Evolutionary conservation across 257 asterid species (phyloP).

Genomic region (Solanum sejunctum): DNA sequence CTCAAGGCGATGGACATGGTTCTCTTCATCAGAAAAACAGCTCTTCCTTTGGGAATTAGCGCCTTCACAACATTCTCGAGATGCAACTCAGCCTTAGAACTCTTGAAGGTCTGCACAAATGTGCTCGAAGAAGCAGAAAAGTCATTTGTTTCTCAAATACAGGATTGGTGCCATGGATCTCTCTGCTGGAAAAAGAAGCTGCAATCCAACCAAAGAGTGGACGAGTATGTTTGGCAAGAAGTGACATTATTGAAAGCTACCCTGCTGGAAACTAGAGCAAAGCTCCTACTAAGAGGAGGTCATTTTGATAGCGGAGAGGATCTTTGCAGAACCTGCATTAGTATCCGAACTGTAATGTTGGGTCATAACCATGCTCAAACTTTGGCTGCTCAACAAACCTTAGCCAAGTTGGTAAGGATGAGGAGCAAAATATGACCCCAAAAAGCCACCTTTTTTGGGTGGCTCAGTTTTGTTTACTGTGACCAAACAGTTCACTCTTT

Average conservation of each 20-base stretch:
- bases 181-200: slow-evolving; percentile 71
- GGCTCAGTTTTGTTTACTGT: slow-evolving; percentile 19
- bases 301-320: slow-evolving; percentile 70
- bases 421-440: slow-evolving; percentile 56
- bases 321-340: slow-evolving; percentile 63
- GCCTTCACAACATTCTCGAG: slow-evolving; percentile 57
- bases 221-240: slow-evolving; percentile 80
- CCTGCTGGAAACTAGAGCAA: slow-evolving; percentile 58
- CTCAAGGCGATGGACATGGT: slow-evolving; percentile 71
- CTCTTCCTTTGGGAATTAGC: slow-evolving; percentile 55
- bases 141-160: slow-evolving; percentile 62
- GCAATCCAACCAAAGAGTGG: slow-evolving; percentile 51
- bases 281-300: slow-evolving; percentile 68
- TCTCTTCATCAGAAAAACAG: slow-evolving; percentile 46
- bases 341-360: slow-evolving; percentile 81
- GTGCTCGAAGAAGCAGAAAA: slow-evolving; percentile 86
- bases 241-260: slow-evolving; percentile 67
- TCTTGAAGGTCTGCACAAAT: slow-evolving; percentile 71
- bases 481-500: neutral
- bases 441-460: neutral
- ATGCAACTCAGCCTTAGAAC: slow-evolving; percentile 78
- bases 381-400: slow-evolving; percentile 73
- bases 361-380: slow-evolving; percentile 78
- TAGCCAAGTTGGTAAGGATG: slow-evolving; percentile 79
- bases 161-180: slow-evolving; percentile 73